Evolutionary conservation across 495 filamentous ascomycete species (phyloP).

Genomic region (Evernia prunastri): DNA sequence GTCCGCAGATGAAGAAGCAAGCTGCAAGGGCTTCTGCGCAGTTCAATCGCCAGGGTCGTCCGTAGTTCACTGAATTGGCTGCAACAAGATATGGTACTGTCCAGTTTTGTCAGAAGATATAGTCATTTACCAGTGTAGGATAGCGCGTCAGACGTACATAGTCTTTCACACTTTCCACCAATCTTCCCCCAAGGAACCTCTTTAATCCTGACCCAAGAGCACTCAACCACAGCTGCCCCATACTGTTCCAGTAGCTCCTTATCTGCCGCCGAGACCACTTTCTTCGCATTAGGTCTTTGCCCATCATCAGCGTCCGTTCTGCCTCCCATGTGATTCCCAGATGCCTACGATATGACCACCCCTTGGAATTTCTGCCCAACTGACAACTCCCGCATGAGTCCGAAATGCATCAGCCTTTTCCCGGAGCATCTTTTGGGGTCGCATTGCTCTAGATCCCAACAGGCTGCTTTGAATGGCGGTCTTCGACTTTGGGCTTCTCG

Average conservation of each 20-base stretch:
- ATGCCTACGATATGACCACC: conserved; percentile 72
- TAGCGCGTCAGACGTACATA: conserved; percentile 42
- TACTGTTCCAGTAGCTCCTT: conserved; percentile 71
- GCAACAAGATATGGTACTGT: conserved; percentile 87
- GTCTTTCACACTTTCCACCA: conserved; percentile 87
- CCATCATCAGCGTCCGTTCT: conserved; percentile 6
- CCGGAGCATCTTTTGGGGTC: conserved; percentile 96
- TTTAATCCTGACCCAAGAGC: conserved; percentile 86
- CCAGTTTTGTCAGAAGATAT: conserved; percentile 7
- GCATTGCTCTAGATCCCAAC: conserved; percentile 96
- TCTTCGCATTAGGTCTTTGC: conserved; percentile 77
- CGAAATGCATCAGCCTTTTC: conserved; percentile 84
- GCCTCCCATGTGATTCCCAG: background rate
- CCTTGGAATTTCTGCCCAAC: conserved; percentile 86
- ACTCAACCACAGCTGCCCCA: conserved; percentile 94
- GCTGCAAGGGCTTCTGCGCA: conserved; percentile 93
- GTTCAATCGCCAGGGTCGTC: conserved; percentile 87
- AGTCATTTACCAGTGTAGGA: background rate
- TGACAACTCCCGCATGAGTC: conserved; percentile 86
- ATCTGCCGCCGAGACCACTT: conserved; percentile 74
- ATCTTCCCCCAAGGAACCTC: conserved; percentile 89
- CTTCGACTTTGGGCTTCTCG: conserved; percentile 36
- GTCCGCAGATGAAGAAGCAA: conserved; percentile 85
- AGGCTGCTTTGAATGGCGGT: conserved; percentile 81
- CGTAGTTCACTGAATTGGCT: conserved; percentile 96